Evolutionary conservation across 2,329 filamentous ascomycete species (phyloP), one percentile per base, ranked within the genome.

Genomic region (Aspergillus viridinutans): DNA sequence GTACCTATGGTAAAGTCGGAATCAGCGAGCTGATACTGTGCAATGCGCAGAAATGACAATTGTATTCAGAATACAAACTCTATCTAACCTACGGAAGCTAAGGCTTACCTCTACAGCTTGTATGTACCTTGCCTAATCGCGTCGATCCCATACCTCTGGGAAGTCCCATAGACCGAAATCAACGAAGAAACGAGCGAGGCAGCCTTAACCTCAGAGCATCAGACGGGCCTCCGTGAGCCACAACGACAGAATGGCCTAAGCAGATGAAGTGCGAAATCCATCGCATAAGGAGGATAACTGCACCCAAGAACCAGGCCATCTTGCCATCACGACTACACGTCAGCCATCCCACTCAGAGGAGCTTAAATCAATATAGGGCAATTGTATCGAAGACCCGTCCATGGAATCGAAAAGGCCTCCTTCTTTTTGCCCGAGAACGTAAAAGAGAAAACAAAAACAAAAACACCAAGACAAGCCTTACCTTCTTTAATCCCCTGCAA

Each of bases 311-410:
- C 43, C 29, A 7, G 26, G 40, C 49, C 49, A 29, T 28, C 49
- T 54, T 49, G 29, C 50, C 43, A 54, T 42, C 50, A 26, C 49
- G 53, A 51, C 42, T 51, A n/a, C 17, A 38, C 49, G 4, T 32
- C 29, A 17, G 12, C 35, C 43, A 35, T 38, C 54, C 53, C 52
- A 25, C 49, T 50, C 28, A 49, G 28, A 23, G 32, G 25, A 49
- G 35, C 51, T 21, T 26, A 17, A 42, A 32, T 80, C 66, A 56
- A 69, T 85, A 61, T 85, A 67, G 81, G 82, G 80, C 76, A 81
- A 70, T 78, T 80, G 82, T 85, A 85, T 85, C 82, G 80, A 76
- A 80, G 78, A 73, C 76, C 72, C 72, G 73, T 72, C 77, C 80
- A 81, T 72, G 64, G 67, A 61, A 71, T 57, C 72, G 74, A 73